Evolutionary conservation across 345 rosid species (phyloP).

Genomic region (Eucalyptus marginata): DNA sequence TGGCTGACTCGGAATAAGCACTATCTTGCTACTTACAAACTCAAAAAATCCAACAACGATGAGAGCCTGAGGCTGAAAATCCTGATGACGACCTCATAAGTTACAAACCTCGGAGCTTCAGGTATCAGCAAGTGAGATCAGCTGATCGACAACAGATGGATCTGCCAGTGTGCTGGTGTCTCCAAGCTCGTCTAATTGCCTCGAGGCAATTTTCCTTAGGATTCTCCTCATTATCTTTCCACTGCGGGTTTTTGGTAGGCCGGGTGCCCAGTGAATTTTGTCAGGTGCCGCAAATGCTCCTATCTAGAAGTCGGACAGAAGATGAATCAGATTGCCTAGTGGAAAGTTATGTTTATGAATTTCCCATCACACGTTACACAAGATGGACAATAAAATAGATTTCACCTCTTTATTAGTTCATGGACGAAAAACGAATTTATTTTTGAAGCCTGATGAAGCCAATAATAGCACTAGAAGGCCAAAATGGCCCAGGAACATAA

Average conservation of each 20-base stretch:
- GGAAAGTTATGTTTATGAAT: not conserved
- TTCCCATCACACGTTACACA: not conserved
- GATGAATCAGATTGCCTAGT: not conserved
- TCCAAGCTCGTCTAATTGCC: slow-evolving; percentile 80
- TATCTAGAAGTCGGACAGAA: slow-evolving; percentile 24
- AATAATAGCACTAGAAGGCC: not conserved
- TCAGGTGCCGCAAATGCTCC: slow-evolving; percentile 99
- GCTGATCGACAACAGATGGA: slow-evolving; percentile 70
- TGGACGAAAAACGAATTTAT: not conserved
- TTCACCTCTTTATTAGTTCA: not conserved
- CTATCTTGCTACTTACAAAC: not conserved
- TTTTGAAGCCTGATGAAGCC: not conserved
- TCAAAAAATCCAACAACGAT: not conserved
- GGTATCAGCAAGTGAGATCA: slow-evolving; percentile 58
- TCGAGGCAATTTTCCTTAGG: slow-evolving; percentile 83
- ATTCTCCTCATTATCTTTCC: slow-evolving; percentile 99
- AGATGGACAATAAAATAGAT: not conserved
- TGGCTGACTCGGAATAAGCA: too few relatives aligned
- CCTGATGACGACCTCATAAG: not conserved
- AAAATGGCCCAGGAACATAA: not conserved
- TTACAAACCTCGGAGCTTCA: not conserved
- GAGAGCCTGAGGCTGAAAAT: not conserved
- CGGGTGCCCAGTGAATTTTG: slow-evolving; percentile 91
- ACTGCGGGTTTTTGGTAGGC: slow-evolving; percentile 93
- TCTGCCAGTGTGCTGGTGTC: slow-evolving; percentile 96